phyloP scores from a whole-genome alignment of 768 basidiomycete species.

The Tubosaeta brunneosetosa region DNA sequence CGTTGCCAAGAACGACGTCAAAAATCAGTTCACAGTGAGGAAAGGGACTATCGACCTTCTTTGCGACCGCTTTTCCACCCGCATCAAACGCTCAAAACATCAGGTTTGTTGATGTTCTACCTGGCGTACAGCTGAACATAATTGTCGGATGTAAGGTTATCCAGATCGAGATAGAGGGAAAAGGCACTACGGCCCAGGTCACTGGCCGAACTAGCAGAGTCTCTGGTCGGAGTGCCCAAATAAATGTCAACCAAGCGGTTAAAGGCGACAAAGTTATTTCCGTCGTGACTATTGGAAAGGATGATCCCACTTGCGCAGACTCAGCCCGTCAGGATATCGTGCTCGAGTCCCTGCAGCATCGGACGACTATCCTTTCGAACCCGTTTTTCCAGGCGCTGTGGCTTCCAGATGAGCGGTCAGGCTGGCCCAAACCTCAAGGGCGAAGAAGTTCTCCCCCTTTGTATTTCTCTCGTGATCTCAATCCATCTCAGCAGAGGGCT shows the following conservation, averaged over 20 bases:
- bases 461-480: slow-evolving; percentile 10
- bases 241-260: slow-evolving; percentile 26
- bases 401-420: slow-evolving; percentile 14
- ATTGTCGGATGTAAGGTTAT: slow-evolving; percentile 12
- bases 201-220: slow-evolving; percentile 20
- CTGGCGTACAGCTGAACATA: not conserved
- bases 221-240: slow-evolving; percentile 36
- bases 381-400: slow-evolving; percentile 29
- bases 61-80: slow-evolving; percentile 42
- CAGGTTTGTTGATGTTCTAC: slow-evolving; percentile 34
- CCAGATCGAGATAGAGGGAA: slow-evolving; percentile 13
- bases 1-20: slow-evolving; percentile 40
- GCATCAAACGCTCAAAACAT: slow-evolving; percentile 32
- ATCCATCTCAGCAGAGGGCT: slow-evolving; percentile 25
- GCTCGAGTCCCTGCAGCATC: slow-evolving; percentile 18
- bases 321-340: slow-evolving; percentile 19
- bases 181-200: slow-evolving; percentile 4
- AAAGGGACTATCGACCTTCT: slow-evolving; percentile 31
- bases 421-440: slow-evolving; percentile 12
- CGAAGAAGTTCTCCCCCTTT: not conserved
- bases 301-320: slow-evolving; percentile 55
- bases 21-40: slow-evolving; percentile 21
- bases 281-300: slow-evolving; percentile 51
- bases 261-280: slow-evolving; percentile 16
- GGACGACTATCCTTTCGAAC: slow-evolving; percentile 12